Evolutionary conservation across 1,284 basidiomycete species (phyloP), one percentile per base, ranked within the genome.

Genomic region (Moesziomyces antarcticus): DNA sequence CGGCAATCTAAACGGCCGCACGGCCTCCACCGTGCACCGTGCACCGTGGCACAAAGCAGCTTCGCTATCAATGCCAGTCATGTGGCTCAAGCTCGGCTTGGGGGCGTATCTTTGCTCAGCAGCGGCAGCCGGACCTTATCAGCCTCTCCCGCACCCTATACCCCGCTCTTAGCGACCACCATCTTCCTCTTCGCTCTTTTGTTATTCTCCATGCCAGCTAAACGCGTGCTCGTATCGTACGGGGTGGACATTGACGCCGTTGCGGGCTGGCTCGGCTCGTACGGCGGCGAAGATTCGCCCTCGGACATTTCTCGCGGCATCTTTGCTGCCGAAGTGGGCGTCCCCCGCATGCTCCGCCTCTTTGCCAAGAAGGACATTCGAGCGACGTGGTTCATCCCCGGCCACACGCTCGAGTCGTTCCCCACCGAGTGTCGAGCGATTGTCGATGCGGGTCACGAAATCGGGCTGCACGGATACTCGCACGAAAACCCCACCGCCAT

Each of bases 361-460:
- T 67, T 71, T 43, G 85, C 87, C n/a, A 91, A 91, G 82, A 90
- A 90, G 11, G 89, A 92, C 69, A 91, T 88, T 74, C 87, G 92
- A 89, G 90, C 73, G 1, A 66, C 92, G 91, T 69, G 56, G 53
- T 75, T 70, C 60, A 72, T 92, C 59, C 91, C 83, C 51, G 47
- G 37, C 5, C 90, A 91, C 67, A 90, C 89, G 60, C 84, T 91
- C 50, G 90, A 91, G 70, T 90, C 90, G 0, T 91, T 91, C 78
- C 89, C 90, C 0, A 85, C 88, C 52, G 86, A 91, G 81, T 89
- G 90, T 87, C 88, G 87, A 21, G 87, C 88, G 13, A 89, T 91
- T 7, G 85, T 90, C 14, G 89, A 91, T 75, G 89, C 88, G 20
- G 90, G 90, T 0, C 90, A 91, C 72, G 90, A 91, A 81, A 86